A percentile compares a stretch with the other conserved stretches of the same genome.
Conservation (phyloP, 257 asterid genomes). For the Ophiorrhiza pumila region DNA sequence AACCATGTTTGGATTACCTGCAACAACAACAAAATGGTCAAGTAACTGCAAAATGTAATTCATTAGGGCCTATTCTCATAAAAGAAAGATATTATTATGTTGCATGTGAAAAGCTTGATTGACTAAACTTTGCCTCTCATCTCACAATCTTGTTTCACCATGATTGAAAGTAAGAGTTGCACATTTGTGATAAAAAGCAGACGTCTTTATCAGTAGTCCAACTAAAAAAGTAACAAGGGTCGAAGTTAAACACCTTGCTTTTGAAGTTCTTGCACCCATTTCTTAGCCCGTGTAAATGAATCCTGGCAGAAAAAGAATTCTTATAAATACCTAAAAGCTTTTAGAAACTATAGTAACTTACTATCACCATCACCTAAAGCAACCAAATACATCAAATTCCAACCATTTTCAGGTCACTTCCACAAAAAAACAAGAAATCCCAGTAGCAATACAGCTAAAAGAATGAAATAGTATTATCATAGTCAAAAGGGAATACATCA, state of each 20-base stretch:
- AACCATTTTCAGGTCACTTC: background rate
- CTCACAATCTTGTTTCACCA: background rate
- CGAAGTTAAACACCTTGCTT: constrained; percentile 66
- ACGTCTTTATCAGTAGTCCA: background rate
- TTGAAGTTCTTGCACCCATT: constrained; percentile 97
- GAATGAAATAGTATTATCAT: background rate
- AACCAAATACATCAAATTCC: background rate
- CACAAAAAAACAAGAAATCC: background rate
- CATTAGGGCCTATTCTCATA: background rate
- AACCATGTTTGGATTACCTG: constrained; percentile 88
- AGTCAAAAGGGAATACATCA: background rate
- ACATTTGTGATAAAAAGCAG: background rate
- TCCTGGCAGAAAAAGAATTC: constrained; percentile 41
- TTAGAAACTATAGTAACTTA: constrained; percentile 3
- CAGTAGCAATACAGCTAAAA: background rate
- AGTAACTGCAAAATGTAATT: background rate
- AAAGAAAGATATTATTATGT: background rate
- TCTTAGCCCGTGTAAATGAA: constrained; percentile 82
- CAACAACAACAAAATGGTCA: constrained; percentile 19
- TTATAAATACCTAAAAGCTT: too few relatives aligned
- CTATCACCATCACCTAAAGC: background rate
- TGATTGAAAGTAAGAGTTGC: background rate
- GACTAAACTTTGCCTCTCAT: background rate
- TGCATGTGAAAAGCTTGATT: background rate
- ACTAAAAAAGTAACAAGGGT: background rate